Evolutionary conservation across 495 filamentous ascomycete genomes (phyloP).

Genomic region (Penicillium taxi): DNA sequence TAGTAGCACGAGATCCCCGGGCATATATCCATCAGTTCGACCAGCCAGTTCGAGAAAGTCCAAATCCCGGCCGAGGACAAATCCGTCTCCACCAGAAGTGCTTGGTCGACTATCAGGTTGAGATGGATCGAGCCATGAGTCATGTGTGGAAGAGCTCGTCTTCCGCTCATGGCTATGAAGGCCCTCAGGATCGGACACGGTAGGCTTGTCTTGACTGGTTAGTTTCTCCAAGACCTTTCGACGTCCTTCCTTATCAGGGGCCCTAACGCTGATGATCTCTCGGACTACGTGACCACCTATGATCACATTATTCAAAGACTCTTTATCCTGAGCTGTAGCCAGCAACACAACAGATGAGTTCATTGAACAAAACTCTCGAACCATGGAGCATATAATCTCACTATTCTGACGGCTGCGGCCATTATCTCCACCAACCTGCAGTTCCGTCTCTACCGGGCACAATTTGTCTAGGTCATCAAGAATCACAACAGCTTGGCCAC

Average conservation of each 20-base stretch:
- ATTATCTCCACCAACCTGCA: constrained; percentile 87
- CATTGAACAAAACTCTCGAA: constrained; percentile 66
- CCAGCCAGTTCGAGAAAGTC: constrained; percentile 90
- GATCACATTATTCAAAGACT: constrained; percentile 71
- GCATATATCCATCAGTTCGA: constrained; percentile 95
- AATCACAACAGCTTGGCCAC: constrained; percentile 73
- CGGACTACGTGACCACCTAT: constrained; percentile 72
- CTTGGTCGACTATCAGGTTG: constrained; percentile 39
- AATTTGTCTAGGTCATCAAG: constrained; percentile 89
- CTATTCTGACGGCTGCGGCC: constrained; percentile 85
- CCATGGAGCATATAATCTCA: constrained; percentile 75
- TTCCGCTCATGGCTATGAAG: constrained; percentile 33
- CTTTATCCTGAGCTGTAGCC: constrained; percentile 88
- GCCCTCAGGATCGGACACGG: no score
- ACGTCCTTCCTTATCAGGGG: constrained; percentile 87
- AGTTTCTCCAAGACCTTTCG: constrained; percentile 68
- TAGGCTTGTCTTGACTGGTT: constrained; percentile 38
- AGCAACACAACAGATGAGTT: constrained; percentile 77
- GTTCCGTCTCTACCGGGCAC: constrained; percentile 84
- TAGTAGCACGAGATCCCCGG: constrained; percentile 80
- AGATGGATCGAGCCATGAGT: constrained; percentile 66
- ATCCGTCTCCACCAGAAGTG: constrained; percentile 50
- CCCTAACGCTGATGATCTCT: constrained; percentile 76
- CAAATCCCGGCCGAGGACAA: constrained; percentile 61
- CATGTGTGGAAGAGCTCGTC: constrained; percentile 36